Conservation (phyloP, 2,329 filamentous ascomycete genomes). For the Aspergillus niger region DNA sequence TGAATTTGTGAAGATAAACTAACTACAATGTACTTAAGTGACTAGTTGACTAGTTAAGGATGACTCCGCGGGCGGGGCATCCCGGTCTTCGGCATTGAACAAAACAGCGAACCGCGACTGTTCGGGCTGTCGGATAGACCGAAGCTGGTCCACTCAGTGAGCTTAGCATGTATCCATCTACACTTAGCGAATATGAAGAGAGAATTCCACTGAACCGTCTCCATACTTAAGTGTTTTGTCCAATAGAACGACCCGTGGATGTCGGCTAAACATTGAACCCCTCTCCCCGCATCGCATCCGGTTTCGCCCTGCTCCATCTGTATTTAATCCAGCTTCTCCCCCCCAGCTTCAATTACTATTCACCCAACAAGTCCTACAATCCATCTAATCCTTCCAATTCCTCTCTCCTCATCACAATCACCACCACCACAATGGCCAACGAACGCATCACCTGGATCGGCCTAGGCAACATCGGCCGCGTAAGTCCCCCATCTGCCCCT, state of each 20-base stretch:
- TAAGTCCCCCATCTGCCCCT: constrained; percentile 44
- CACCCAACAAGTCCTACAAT: background rate
- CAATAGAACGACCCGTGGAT: background rate
- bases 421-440: constrained; percentile 2
- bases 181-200: no score
- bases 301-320: background rate
- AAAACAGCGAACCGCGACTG: background rate
- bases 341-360: background rate
- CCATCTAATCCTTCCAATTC: background rate
- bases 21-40: no score
- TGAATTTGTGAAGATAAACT: no score
- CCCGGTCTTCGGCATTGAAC: background rate
- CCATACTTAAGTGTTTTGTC: background rate
- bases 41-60: no score
- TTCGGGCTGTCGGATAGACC: background rate
- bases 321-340: background rate
- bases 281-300: constrained; percentile 6
- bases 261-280: background rate
- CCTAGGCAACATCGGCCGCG: constrained; percentile 84
- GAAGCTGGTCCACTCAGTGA: no score
- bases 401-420: background rate
- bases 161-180: background rate
- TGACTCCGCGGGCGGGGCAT: background rate
- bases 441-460: constrained; percentile 67
- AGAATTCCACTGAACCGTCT: no score